phyloP scores from a whole-genome alignment of 352 stramenopile genomes.

The Phytophthora rubi region DNA sequence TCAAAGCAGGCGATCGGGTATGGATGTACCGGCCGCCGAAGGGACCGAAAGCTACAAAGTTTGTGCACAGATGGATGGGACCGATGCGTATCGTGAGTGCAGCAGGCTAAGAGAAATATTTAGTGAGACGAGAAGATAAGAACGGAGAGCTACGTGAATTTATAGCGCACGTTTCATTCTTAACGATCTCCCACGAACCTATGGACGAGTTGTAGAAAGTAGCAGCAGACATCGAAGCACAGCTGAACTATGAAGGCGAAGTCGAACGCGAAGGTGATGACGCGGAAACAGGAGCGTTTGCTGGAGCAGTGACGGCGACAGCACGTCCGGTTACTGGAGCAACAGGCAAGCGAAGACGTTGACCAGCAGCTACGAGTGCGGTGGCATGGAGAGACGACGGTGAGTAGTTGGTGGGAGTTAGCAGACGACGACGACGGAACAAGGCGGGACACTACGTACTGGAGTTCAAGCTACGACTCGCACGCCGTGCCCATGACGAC shows the following conservation, averaged over 20 bases:
- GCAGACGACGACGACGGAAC: not conserved
- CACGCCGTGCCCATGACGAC: too few species aligned
- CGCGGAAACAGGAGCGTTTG: not conserved
- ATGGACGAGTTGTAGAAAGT: too few species aligned
- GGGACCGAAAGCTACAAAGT: too few species aligned
- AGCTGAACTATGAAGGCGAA: too few species aligned
- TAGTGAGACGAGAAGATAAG: not conserved
- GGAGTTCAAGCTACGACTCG: not conserved
- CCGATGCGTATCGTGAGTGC: too few species aligned
- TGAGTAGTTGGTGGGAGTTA: not conserved
- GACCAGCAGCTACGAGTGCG: not conserved
- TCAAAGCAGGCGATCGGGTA: not conserved
- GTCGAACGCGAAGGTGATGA: not conserved
- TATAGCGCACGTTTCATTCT: too few species aligned
- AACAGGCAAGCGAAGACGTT: not conserved
- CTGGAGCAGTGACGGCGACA: not conserved
- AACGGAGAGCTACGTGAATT: not conserved
- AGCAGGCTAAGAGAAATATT: too few species aligned
- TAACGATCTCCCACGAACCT: too few species aligned
- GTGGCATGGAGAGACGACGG: not conserved
- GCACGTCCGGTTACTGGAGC: not conserved
- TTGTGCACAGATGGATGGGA: too few species aligned
- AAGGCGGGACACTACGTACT: not conserved
- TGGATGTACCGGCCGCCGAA: not conserved
- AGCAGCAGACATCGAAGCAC: too few species aligned